phyloP scores from a whole-genome alignment of 192 early-diverging fungal genomes.

The Thamnidium elegans region DNA sequence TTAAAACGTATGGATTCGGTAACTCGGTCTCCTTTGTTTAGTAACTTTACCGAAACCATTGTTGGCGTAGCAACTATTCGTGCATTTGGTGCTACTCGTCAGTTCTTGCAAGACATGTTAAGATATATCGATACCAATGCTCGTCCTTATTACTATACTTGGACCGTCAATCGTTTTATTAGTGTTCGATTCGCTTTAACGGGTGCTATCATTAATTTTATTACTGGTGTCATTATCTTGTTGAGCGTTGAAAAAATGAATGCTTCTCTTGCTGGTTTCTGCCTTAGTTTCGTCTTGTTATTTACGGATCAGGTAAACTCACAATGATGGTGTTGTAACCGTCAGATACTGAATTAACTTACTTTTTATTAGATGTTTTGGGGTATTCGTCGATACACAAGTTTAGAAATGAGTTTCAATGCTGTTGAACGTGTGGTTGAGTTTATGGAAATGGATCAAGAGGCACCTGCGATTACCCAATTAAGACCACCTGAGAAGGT shows the following conservation, averaged over 20 bases:
- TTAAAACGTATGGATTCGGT: constrained; percentile 86
- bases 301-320: constrained; percentile 70
- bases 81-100: constrained; percentile 67
- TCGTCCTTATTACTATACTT: constrained; percentile 74
- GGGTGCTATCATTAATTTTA: constrained; percentile 65
- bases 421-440: constrained; percentile 85
- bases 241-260: constrained; percentile 50
- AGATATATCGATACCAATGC: constrained; percentile 66
- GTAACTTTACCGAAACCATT: constrained; percentile 70
- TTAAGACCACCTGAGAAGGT: constrained; percentile 49
- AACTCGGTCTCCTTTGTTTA: constrained; percentile 71
- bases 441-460: constrained; percentile 80
- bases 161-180: constrained; percentile 79
- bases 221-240: constrained; percentile 63
- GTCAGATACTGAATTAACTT: not conserved
- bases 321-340: not conserved
- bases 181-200: constrained; percentile 70
- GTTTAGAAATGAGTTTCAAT: constrained; percentile 82
- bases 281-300: constrained; percentile 73
- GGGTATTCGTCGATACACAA: constrained; percentile 58
- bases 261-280: constrained; percentile 80
- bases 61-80: constrained; percentile 77
- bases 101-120: constrained; percentile 62
- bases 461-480: constrained; percentile 60
- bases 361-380: constrained; percentile 56